These are phyloP conservation scores for Iberis pinnata DNA, from an alignment of 345 rosid species.

Conservation along the genomic window DNA sequence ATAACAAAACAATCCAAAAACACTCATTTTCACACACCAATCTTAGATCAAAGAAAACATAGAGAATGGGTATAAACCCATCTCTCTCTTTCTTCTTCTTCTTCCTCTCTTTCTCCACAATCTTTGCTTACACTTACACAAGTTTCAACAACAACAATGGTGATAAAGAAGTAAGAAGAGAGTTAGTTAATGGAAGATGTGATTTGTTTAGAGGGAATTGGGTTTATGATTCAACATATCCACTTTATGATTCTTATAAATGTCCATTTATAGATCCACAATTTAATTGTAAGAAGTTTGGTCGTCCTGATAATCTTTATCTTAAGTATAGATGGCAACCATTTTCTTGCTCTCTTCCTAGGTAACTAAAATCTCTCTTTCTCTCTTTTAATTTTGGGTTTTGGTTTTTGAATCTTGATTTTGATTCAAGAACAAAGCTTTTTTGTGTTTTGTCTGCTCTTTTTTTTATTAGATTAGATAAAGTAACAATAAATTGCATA, in stretches of 20 bases:
- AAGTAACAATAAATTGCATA: too few species aligned
- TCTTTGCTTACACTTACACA: too few species aligned
- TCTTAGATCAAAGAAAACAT: conserved; percentile 21
- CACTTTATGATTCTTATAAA: conserved; percentile 53
- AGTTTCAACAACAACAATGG: too few species aligned
- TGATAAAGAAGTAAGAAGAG: too few species aligned
- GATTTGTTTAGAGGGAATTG: too few species aligned
- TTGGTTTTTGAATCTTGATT: too few species aligned
- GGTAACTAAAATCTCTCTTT: conserved; percentile 47
- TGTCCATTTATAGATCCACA: conserved; percentile 77
- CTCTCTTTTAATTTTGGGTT: conserved; percentile 9
- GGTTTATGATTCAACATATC: conserved; percentile 58
- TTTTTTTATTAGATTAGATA: too few species aligned
- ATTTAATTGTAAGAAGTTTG: conserved; percentile 69
- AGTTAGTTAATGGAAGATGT: too few species aligned
- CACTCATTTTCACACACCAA: conserved; percentile 28
- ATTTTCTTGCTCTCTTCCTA: conserved; percentile 45
- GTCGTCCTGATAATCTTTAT: conserved; percentile 69
- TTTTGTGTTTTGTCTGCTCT: too few species aligned
- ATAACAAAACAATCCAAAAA: conserved; percentile 19
- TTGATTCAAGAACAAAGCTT: too few species aligned
- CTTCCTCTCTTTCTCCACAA: conserved; percentile 16
- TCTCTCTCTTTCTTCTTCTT: conserved; percentile 18
- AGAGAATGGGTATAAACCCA: conserved; percentile 28
- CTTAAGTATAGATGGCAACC: conserved; percentile 85